phyloP scores from a whole-genome alignment of 1,139 yeast genomes.

The Zygotorulaspora mrakii region DNA sequence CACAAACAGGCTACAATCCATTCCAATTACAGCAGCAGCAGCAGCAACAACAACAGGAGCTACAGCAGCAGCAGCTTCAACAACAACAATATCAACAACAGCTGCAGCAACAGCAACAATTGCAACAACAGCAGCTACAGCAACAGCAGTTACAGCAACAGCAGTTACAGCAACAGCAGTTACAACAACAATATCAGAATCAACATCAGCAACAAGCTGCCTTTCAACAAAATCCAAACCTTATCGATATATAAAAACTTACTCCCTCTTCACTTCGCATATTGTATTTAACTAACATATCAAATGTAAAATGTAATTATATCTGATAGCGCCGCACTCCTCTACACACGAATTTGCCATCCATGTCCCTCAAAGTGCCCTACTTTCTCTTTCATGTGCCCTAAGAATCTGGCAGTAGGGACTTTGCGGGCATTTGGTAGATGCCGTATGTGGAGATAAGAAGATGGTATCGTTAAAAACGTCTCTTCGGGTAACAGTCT shows the following conservation, averaged over 20 bases:
- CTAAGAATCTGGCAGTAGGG: too few relatives aligned
- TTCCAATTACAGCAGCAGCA: constrained; percentile 18
- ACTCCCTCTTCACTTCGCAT: background rate
- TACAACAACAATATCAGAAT: constrained; percentile 17
- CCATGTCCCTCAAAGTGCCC: too few relatives aligned
- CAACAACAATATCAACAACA: constrained; percentile 26
- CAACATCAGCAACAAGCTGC: constrained; percentile 14
- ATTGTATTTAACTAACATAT: background rate
- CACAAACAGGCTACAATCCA: constrained; percentile 23
- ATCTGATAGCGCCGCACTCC: constrained; percentile 3
- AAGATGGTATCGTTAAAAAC: too few relatives aligned
- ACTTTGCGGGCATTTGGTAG: too few relatives aligned
- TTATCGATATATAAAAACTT: constrained; percentile 28
- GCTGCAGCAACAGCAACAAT: constrained; percentile 10
- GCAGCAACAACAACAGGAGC: constrained; percentile 20
- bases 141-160: constrained; percentile 20
- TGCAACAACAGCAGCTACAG: constrained; percentile 20
- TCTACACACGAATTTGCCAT: too few relatives aligned
- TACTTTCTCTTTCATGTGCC: too few relatives aligned
- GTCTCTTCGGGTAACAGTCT: too few relatives aligned
- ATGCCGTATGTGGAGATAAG: too few relatives aligned
- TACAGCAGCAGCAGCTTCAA: constrained; percentile 24
- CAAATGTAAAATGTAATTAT: background rate
- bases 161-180: constrained; percentile 22
- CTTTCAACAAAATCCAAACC: constrained; percentile 27